phyloP scores from a whole-genome alignment of 257 asterid species.

The Euphrasia confusa region DNA sequence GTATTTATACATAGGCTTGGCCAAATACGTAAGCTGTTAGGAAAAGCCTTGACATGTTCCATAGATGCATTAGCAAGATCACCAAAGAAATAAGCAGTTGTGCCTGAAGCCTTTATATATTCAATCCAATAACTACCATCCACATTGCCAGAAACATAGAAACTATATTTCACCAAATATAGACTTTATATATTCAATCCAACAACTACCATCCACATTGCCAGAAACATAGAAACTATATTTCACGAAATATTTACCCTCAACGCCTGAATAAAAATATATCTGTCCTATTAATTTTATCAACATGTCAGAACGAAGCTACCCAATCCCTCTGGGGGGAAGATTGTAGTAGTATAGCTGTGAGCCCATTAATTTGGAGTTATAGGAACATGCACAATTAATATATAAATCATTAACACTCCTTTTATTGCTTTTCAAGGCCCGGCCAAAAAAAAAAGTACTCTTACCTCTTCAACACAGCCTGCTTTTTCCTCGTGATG shows the following conservation, averaged over 20 bases:
- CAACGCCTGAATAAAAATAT: too few relatives aligned
- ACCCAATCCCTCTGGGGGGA: not conserved
- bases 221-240: too few relatives aligned
- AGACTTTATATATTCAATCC: too few relatives aligned
- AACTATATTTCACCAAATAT: too few relatives aligned
- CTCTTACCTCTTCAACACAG: constrained; percentile 58
- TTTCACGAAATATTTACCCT: too few relatives aligned
- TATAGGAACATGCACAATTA: not conserved
- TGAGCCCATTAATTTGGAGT: too few relatives aligned
- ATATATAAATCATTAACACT: not conserved
- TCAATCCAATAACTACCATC: too few relatives aligned
- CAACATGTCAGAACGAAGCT: not conserved
- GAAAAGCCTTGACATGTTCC: not conserved
- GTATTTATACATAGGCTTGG: not conserved
- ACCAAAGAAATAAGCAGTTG: not conserved
- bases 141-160: too few relatives aligned
- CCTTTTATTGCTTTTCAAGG: not conserved
- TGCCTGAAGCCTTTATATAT: not conserved
- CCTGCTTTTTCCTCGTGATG: constrained; percentile 54
- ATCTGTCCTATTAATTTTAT: too few relatives aligned
- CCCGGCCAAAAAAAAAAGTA: constrained; percentile 17
- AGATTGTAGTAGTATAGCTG: too few relatives aligned
- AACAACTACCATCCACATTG: too few relatives aligned
- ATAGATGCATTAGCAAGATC: not conserved
- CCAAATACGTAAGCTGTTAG: not conserved